Conservation (phyloP, 371 early-diverging fungal species). For the Capillidium rhysosporum region DNA sequence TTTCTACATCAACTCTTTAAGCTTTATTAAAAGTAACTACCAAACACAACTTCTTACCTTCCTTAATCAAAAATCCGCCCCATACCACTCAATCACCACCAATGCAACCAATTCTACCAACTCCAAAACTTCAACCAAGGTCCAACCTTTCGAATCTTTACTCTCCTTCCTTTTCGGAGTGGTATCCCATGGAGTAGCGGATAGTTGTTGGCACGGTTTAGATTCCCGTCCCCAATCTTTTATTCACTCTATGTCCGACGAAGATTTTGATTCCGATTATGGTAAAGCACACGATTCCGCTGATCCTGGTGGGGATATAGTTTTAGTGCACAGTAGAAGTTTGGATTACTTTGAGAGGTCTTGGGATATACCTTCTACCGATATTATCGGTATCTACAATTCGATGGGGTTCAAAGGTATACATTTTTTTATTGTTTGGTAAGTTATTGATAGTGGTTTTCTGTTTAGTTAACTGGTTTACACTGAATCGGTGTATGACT, state of each 20-base stretch:
- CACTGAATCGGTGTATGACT: slow-evolving; percentile 27
- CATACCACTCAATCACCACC: too few species aligned
- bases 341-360: slow-evolving; percentile 14
- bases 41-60: slow-evolving; percentile 10
- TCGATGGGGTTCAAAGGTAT: slow-evolving; percentile 16
- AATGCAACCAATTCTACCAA: too few species aligned
- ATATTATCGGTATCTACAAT: slow-evolving; percentile 47
- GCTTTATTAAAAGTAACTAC: slow-evolving; percentile 31
- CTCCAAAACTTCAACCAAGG: too few species aligned
- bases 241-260: slow-evolving; percentile 36
- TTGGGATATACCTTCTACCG: slow-evolving; percentile 60
- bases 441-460: background rate
- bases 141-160: slow-evolving; percentile 19
- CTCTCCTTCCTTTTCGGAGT: slow-evolving; percentile 60
- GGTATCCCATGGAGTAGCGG: slow-evolving; percentile 64
- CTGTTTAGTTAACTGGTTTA: slow-evolving; percentile 9
- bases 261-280: slow-evolving; percentile 35
- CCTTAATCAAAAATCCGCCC: background rate
- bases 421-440: background rate
- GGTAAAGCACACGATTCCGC: slow-evolving; percentile 42
- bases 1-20: slow-evolving; percentile 40
- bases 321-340: slow-evolving; percentile 23
- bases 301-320: slow-evolving; percentile 68
- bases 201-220: slow-evolving; percentile 69
- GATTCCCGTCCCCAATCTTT: slow-evolving; percentile 43